Conservation (phyloP, 2,329 filamentous ascomycete species). For the Saccharata proteae region DNA sequence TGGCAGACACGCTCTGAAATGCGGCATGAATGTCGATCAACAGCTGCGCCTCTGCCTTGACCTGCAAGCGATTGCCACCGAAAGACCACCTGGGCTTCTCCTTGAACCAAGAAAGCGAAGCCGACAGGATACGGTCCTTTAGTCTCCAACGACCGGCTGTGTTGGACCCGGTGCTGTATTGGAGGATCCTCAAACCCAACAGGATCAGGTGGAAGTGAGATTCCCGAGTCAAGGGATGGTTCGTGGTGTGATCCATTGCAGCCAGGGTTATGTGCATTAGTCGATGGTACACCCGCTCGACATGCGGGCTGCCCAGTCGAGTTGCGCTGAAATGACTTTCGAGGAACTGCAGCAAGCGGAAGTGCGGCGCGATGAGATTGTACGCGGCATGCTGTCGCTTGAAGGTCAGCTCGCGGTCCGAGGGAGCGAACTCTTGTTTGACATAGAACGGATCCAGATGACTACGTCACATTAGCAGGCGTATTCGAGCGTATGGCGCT, state of each 20-base stretch:
- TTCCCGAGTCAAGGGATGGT: constrained; percentile 81
- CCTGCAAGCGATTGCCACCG: constrained; percentile 81
- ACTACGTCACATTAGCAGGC: constrained; percentile 25
- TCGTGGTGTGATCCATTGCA: constrained; percentile 55
- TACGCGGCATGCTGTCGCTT: constrained; percentile 70
- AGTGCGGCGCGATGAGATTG: constrained; percentile 75
- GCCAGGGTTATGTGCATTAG: constrained; percentile 69
- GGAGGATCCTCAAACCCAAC: constrained; percentile 68
- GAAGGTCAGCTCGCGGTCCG: constrained; percentile 61
- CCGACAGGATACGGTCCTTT: constrained; percentile 80
- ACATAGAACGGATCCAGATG: constrained; percentile 69
- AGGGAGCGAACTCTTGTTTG: constrained; percentile 86
- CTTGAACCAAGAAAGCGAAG: constrained; percentile 78
- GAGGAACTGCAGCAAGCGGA: constrained; percentile 76
- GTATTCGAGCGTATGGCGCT: neutral
- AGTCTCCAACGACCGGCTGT: constrained; percentile 64
- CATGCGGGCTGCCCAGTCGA: constrained; percentile 70
- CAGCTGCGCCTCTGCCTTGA: constrained; percentile 82
- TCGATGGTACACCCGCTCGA: constrained; percentile 69
- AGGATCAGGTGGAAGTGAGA: constrained; percentile 81
- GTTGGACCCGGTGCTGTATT: constrained; percentile 52
- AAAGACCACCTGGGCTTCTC: constrained; percentile 63
- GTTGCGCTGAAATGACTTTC: constrained; percentile 91
- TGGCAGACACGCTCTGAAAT: constrained; percentile 51
- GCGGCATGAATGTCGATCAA: constrained; percentile 61